Evolutionary conservation across 179 eudicot genomes (phyloP).

Genomic region (Silene noctiflora): DNA sequence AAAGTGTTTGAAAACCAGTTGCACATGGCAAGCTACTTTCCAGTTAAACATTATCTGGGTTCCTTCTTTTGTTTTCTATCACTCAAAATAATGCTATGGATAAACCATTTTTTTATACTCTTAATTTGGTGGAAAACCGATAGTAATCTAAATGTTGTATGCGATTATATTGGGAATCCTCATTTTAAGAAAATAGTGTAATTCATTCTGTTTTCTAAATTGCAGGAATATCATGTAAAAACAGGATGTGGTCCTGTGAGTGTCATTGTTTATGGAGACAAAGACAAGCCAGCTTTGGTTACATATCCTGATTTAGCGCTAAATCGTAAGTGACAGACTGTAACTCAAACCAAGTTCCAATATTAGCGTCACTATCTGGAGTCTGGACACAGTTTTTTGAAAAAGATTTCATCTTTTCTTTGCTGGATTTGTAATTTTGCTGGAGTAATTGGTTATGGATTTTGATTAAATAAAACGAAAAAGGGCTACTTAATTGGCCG

Average conservation of each 20-base stretch:
- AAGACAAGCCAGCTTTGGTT: slow-evolving; percentile 82
- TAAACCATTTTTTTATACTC: neutral
- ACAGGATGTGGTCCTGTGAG: slow-evolving; percentile 81
- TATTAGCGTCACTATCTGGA: slow-evolving; percentile 6
- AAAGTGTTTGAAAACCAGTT: slow-evolving; percentile 26
- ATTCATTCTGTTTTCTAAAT: neutral
- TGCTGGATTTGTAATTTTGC: neutral
- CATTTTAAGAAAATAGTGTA: neutral
- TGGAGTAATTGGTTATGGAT: too few species aligned
- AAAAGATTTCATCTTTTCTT: neutral
- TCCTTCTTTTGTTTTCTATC: slow-evolving; percentile 27
- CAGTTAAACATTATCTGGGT: slow-evolving; percentile 29
- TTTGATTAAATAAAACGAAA: too few species aligned
- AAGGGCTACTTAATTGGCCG: too few species aligned
- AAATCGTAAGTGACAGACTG: slow-evolving; percentile 61
- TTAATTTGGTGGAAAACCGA: slow-evolving; percentile 14
- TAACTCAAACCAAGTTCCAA: neutral
- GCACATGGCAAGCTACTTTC: slow-evolving; percentile 33
- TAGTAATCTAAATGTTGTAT: neutral
- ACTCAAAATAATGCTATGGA: slow-evolving; percentile 26
- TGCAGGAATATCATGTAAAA: slow-evolving; percentile 79
- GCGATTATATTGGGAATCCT: neutral
- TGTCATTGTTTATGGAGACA: slow-evolving; percentile 96
- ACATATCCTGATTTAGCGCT: slow-evolving; percentile 98
- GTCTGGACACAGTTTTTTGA: neutral